Conservation (phyloP, 2,329 filamentous ascomycete species). For the Chrysoporthe austroafricana region DNA sequence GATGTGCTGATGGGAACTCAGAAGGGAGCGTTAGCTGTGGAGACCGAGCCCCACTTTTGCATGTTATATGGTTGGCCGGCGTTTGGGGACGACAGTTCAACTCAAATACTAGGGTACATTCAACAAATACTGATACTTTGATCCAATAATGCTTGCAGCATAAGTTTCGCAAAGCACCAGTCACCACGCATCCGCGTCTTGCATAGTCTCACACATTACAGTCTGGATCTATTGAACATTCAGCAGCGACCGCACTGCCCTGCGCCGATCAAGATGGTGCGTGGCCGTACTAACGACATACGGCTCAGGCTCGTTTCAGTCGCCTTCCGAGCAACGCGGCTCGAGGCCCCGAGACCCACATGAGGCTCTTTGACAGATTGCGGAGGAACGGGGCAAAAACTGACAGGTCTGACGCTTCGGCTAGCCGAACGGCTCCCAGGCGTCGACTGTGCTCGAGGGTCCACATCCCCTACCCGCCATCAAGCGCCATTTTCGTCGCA, state of each 20-base stretch:
- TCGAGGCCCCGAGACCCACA: not conserved
- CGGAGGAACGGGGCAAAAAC: not conserved
- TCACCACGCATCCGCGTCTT: not conserved
- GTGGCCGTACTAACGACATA: constrained; percentile 5
- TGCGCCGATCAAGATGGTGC: not conserved
- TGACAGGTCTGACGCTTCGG: not conserved
- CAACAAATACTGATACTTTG: too few relatives aligned
- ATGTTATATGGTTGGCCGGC: not conserved
- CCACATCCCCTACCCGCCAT: too few relatives aligned
- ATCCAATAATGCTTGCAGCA: not conserved
- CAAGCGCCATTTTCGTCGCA: too few relatives aligned
- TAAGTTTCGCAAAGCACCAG: not conserved
- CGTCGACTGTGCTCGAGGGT: not conserved
- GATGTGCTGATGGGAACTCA: not conserved
- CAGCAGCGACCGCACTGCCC: not conserved
- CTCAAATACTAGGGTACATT: too few relatives aligned
- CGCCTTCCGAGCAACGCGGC: not conserved
- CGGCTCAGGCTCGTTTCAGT: constrained; percentile 12
- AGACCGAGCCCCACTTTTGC: not conserved
- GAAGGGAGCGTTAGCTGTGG: not conserved
- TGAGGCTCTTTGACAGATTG: not conserved
- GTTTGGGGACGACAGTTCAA: not conserved
- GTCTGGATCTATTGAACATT: not conserved
- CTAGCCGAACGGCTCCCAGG: not conserved
- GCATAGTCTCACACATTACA: not conserved